A percentile compares a stretch with the other conserved stretches of the same genome.
Evolutionary conservation across 345 rosid species (phyloP).

Genomic region (Cardamine resedifolia): DNA sequence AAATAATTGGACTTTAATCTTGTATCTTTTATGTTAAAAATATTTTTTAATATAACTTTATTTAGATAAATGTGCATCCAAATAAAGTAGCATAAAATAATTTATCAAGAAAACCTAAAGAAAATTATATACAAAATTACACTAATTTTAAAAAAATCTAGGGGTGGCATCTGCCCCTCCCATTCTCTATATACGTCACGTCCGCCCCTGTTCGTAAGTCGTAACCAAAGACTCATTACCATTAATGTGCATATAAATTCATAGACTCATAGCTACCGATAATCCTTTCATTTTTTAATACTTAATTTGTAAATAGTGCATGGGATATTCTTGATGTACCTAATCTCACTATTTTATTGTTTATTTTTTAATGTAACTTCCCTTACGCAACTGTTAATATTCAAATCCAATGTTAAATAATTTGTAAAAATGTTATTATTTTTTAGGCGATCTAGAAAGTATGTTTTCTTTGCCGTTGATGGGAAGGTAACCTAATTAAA

Average conservation of each 20-base stretch:
- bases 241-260: conserved; percentile 9
- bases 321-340: conserved; percentile 26
- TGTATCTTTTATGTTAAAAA: too few species aligned
- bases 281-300: not conserved
- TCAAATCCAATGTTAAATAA: not conserved
- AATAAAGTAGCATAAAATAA: too few species aligned
- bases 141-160: too few species aligned
- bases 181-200: too few species aligned
- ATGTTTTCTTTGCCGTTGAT: conserved; percentile 29
- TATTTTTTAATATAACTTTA: too few species aligned
- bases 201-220: not conserved
- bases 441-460: not conserved
- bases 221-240: not conserved
- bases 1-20: too few species aligned
- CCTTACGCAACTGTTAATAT: not conserved
- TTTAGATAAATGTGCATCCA: too few species aligned
- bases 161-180: too few species aligned
- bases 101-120: too few species aligned
- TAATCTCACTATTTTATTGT: conserved; percentile 27
- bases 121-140: too few species aligned
- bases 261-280: not conserved
- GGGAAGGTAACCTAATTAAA: conserved; percentile 27
- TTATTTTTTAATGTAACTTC: not conserved
- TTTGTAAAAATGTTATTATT: not conserved
- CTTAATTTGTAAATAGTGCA: not conserved